Evolutionary conservation across 805 yeast species (phyloP).

Genomic region (Metschnikowia vanudenii): DNA sequence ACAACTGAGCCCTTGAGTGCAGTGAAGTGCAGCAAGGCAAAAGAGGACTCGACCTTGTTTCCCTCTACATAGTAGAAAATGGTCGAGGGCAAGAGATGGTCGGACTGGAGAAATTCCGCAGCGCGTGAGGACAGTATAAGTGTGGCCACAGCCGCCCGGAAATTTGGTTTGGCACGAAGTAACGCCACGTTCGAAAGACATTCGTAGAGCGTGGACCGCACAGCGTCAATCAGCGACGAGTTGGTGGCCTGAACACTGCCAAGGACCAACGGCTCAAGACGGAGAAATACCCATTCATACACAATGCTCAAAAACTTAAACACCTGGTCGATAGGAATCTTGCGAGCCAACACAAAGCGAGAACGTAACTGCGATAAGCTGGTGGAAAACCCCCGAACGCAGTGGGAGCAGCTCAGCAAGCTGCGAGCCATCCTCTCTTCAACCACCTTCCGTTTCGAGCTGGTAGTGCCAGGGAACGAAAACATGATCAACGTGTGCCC

Average conservation of each 20-base stretch:
- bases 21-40: slow-evolving; percentile 42
- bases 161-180: slow-evolving; percentile 36
- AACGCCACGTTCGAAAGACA: slow-evolving; percentile 54
- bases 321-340: slow-evolving; percentile 35
- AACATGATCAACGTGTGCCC: slow-evolving; percentile 57
- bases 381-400: slow-evolving; percentile 52
- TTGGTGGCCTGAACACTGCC: not conserved
- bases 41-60: slow-evolving; percentile 39
- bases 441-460: slow-evolving; percentile 33
- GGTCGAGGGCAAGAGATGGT: slow-evolving; percentile 43
- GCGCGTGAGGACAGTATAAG: slow-evolving; percentile 5
- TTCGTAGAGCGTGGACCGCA: slow-evolving; percentile 28
- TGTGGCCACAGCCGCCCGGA: slow-evolving; percentile 33
- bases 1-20: slow-evolving; percentile 1
- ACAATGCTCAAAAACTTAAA: slow-evolving; percentile 32
- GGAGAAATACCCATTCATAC: slow-evolving; percentile 36
- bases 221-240: slow-evolving; percentile 5
- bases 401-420: slow-evolving; percentile 50
- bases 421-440: slow-evolving; percentile 42
- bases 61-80: slow-evolving; percentile 59
- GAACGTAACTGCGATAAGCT: slow-evolving; percentile 52
- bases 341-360: slow-evolving; percentile 51
- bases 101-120: slow-evolving; percentile 2
- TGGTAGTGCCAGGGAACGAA: slow-evolving; percentile 46
- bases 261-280: slow-evolving; percentile 13